Conservation (phyloP, 768 basidiomycete genomes). For the Amanita subjunquillea region DNA sequence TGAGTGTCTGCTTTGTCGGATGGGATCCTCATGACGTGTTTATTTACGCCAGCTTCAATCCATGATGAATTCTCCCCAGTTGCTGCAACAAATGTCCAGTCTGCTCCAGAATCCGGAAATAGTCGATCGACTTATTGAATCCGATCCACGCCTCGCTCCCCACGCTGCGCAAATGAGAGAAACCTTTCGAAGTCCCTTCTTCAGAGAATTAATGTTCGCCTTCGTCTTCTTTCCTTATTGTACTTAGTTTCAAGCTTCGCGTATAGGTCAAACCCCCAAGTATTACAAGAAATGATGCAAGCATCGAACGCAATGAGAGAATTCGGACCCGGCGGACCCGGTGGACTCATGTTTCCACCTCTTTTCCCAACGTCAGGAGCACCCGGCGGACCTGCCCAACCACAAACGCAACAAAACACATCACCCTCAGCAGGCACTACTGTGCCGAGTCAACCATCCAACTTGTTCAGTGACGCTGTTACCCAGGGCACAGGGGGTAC, state of each 20-base stretch:
- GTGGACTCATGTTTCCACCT: constrained; percentile 10
- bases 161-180: constrained; percentile 79
- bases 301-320: constrained; percentile 39
- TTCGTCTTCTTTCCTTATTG: background rate
- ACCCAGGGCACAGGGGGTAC: constrained; percentile 11
- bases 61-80: constrained; percentile 81
- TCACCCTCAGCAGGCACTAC: constrained; percentile 4
- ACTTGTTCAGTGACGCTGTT: constrained; percentile 11
- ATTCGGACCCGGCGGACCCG: too few species aligned
- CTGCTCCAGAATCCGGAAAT: constrained; percentile 86
- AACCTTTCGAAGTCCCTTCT: constrained; percentile 66
- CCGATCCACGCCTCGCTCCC: constrained; percentile 64
- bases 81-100: constrained; percentile 77
- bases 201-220: constrained; percentile 66
- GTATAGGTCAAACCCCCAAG: constrained; percentile 63
- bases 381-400: constrained; percentile 22
- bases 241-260: background rate
- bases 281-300: constrained; percentile 64
- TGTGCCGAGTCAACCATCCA: too few species aligned
- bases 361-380: constrained; percentile 53
- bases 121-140: constrained; percentile 76
- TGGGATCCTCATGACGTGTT: background rate
- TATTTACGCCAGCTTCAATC: constrained; percentile 48
- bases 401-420: constrained; percentile 13
- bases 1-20: constrained; percentile 21